Conservation (phyloP, 805 yeast species). For the Starmerella apicola region DNA sequence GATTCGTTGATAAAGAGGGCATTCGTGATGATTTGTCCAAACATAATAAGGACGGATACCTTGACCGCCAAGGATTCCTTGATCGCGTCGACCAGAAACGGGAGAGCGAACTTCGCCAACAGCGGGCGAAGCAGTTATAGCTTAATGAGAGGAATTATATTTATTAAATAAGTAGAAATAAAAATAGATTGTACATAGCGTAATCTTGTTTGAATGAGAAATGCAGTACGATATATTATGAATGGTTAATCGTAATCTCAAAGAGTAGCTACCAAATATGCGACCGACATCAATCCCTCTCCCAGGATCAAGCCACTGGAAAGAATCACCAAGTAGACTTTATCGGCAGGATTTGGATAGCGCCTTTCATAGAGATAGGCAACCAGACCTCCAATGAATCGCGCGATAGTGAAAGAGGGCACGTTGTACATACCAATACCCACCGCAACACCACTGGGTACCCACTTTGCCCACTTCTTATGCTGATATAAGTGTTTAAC, state of each 20-base stretch:
- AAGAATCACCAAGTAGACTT: slow-evolving; percentile 68
- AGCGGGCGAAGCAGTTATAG: slow-evolving; percentile 14
- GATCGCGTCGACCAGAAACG: slow-evolving; percentile 53
- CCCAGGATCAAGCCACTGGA: slow-evolving; percentile 90
- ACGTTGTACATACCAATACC: slow-evolving; percentile 93
- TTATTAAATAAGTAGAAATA: too few relatives aligned
- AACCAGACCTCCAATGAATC: slow-evolving; percentile 77
- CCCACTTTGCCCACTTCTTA: slow-evolving; percentile 30
- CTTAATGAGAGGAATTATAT: too few relatives aligned
- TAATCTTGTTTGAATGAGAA: too few relatives aligned
- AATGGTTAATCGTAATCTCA: too few relatives aligned
- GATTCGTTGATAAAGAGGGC: slow-evolving; percentile 77
- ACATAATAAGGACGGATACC: slow-evolving; percentile 79
- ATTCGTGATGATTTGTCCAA: slow-evolving; percentile 68
- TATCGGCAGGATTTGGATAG: slow-evolving; percentile 31
- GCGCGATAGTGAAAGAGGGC: slow-evolving; percentile 85
- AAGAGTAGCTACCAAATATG: slow-evolving; percentile 57
- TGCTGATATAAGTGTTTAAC: slow-evolving; percentile 29
- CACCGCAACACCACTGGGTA: slow-evolving; percentile 94
- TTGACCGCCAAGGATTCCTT: slow-evolving; percentile 85
- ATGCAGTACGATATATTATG: not conserved
- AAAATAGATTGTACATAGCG: too few relatives aligned
- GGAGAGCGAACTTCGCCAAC: slow-evolving; percentile 32
- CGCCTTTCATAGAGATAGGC: slow-evolving; percentile 38
- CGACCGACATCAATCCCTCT: slow-evolving; percentile 78